Conservation (phyloP, 2,329 filamentous ascomycete genomes). For the Didymellaceae sp. region DNA sequence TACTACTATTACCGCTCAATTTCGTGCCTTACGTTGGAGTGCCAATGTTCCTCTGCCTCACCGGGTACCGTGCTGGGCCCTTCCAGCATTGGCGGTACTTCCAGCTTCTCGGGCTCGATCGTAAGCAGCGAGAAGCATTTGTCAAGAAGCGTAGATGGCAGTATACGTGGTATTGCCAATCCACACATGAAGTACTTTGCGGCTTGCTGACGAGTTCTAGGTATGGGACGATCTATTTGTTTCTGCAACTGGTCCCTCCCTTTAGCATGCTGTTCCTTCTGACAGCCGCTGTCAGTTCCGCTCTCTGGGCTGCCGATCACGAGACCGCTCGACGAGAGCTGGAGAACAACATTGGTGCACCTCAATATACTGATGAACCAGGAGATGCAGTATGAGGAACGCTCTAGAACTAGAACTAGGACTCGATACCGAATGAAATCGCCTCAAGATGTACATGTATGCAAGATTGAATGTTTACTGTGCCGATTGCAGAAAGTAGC, state of each 20-base stretch:
- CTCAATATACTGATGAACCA: slow-evolving; percentile 42
- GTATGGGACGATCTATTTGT: slow-evolving; percentile 84
- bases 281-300: slow-evolving; percentile 83
- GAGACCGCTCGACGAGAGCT: slow-evolving; percentile 57
- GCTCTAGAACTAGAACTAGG: background rate
- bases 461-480: no score
- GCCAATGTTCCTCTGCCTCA: slow-evolving; percentile 85
- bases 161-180: slow-evolving; percentile 74
- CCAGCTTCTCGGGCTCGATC: slow-evolving; percentile 75
- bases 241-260: slow-evolving; percentile 85
- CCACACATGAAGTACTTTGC: background rate
- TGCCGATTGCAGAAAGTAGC: no score
- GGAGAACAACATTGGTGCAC: slow-evolving; percentile 28
- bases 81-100: slow-evolving; percentile 93
- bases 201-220: slow-evolving; percentile 42
- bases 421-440: no score
- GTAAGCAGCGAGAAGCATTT: slow-evolving; percentile 74
- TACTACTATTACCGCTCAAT: slow-evolving; percentile 73
- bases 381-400: slow-evolving; percentile 26
- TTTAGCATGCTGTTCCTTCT: slow-evolving; percentile 94
- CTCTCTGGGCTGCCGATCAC: slow-evolving; percentile 82
- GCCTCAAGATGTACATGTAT: no score
- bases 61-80: slow-evolving; percentile 84
- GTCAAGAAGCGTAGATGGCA: slow-evolving; percentile 74
- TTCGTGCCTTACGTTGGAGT: slow-evolving; percentile 84